Percentiles rank a stretch among this genome's conserved stretches.
phyloP scores from a whole-genome alignment of 78 protist species.

The Chrysochromulina tobinii region DNA sequence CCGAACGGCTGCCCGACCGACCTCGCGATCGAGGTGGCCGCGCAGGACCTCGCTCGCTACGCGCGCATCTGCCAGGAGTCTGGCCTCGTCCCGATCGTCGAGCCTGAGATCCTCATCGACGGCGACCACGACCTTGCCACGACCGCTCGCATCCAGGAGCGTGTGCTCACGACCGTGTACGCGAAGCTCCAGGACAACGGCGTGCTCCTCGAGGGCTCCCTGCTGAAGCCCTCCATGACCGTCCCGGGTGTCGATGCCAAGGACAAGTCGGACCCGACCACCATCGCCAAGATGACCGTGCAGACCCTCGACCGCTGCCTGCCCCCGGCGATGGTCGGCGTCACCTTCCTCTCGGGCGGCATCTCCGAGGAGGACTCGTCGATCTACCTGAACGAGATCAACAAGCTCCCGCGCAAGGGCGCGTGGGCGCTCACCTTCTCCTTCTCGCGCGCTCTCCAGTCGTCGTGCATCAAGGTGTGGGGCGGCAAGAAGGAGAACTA shows the following conservation, averaged over 20 bases:
- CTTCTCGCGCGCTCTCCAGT: conserved; percentile 91
- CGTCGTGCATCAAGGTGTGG: conserved; percentile 70
- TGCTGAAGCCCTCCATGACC: conserved; percentile 94
- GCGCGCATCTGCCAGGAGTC: conserved; percentile 89
- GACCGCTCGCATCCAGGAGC: neutral
- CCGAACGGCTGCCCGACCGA: conserved; percentile 64
- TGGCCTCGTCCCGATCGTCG: conserved; percentile 95
- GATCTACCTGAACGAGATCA: conserved; percentile 86
- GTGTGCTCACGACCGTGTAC: conserved; percentile 35
- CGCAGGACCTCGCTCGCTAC: conserved; percentile 87
- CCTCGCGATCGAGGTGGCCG: conserved; percentile 75
- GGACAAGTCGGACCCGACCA: conserved; percentile 50
- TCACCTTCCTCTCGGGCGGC: conserved; percentile 93
- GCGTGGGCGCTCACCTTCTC: conserved; percentile 89
- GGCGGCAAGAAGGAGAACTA: conserved; percentile 68
- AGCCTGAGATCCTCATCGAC: conserved; percentile 89
- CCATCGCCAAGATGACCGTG: conserved; percentile 79
- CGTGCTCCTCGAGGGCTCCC: conserved; percentile 71
- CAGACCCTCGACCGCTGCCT: conserved; percentile 84
- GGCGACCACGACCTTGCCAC: conserved; percentile 62
- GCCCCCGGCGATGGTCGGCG: conserved; percentile 91
- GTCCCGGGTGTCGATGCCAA: conserved; percentile 64
- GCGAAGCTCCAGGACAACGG: conserved; percentile 54
- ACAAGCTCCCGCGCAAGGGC: conserved; percentile 38
- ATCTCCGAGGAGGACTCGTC: conserved; percentile 87